These are phyloP conservation scores for Limtongia smithiae DNA, from an alignment of 805 yeast genomes.

Conservation along the genomic window DNA sequence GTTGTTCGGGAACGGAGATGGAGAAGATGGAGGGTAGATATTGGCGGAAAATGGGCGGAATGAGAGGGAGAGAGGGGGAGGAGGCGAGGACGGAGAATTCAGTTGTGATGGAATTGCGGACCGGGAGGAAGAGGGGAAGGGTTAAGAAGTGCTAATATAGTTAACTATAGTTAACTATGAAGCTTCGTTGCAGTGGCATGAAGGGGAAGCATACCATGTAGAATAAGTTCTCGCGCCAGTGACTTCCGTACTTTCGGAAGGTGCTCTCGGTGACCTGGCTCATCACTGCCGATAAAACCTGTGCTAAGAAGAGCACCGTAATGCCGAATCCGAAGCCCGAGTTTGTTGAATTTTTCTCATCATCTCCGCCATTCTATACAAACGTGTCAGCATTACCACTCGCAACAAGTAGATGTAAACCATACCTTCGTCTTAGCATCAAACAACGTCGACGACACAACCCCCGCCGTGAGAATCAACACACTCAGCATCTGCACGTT, in stretches of 20 bases:
- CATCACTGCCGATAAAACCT: slow-evolving; percentile 52
- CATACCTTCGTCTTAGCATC: slow-evolving; percentile 21
- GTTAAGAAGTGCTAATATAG: slow-evolving; percentile 21
- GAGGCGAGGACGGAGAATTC: slow-evolving; percentile 36
- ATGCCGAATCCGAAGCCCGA: slow-evolving; percentile 41
- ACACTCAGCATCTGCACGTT: slow-evolving; percentile 50
- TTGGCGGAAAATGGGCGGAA: slow-evolving; percentile 1
- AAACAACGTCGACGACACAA: slow-evolving; percentile 42
- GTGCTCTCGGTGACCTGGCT: slow-evolving; percentile 57
- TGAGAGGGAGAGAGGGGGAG: slow-evolving; percentile 21
- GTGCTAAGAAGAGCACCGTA: slow-evolving; percentile 45
- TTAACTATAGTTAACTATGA: background rate
- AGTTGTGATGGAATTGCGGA: slow-evolving; percentile 36
- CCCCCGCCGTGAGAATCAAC: slow-evolving; percentile 52
- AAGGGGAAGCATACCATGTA: slow-evolving; percentile 48
- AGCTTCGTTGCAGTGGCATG: slow-evolving; percentile 27
- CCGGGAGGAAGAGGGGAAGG: slow-evolving; percentile 24
- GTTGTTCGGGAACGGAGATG: slow-evolving; percentile 29
- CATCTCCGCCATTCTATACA: too few relatives aligned
- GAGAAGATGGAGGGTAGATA: background rate
- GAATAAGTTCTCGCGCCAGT: slow-evolving; percentile 65
- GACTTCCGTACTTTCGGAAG: slow-evolving; percentile 48
- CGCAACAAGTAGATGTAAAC: too few relatives aligned
- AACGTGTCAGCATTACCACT: too few relatives aligned
- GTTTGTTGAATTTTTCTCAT: too few relatives aligned